Evolutionary conservation across 306 rosid species (phyloP).

Genomic region (Cotoneaster glaucophyllus): DNA sequence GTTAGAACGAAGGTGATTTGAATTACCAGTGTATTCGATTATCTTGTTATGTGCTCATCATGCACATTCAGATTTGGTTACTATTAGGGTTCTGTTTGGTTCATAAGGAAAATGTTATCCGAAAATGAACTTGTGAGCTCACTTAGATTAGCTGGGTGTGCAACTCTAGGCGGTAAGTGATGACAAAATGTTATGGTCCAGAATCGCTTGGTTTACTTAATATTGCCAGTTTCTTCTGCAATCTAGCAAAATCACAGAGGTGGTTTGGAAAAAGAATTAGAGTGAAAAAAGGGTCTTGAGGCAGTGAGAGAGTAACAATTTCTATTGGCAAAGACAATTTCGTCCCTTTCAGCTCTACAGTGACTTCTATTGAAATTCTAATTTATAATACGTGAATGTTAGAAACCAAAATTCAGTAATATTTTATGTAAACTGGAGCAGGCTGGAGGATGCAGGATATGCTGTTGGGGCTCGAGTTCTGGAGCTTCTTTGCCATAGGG

Average conservation of each 20-base stretch:
- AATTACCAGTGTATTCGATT: background rate
- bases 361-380: background rate
- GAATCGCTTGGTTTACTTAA: background rate
- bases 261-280: background rate
- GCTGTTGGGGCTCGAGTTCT: constrained; percentile 95
- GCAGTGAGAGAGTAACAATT: background rate
- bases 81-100: background rate
- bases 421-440: constrained; percentile 26
- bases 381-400: background rate
- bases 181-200: background rate
- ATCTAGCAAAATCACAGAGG: background rate
- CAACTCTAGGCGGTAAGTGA: background rate
- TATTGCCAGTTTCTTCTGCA: background rate
- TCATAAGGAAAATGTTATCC: background rate
- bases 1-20: constrained; percentile 76
- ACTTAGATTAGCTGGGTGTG: background rate
- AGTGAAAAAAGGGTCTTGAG: background rate
- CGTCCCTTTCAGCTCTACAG: background rate
- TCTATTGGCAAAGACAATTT: background rate
- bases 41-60: background rate
- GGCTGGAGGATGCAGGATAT: constrained; percentile 96
- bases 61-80: background rate
- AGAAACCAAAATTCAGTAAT: constrained; percentile 2
- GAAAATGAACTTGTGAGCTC: background rate
- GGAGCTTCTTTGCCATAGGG: constrained; percentile 96